phyloP scores from a whole-genome alignment of 768 basidiomycete genomes.

The Suillus plorans region DNA sequence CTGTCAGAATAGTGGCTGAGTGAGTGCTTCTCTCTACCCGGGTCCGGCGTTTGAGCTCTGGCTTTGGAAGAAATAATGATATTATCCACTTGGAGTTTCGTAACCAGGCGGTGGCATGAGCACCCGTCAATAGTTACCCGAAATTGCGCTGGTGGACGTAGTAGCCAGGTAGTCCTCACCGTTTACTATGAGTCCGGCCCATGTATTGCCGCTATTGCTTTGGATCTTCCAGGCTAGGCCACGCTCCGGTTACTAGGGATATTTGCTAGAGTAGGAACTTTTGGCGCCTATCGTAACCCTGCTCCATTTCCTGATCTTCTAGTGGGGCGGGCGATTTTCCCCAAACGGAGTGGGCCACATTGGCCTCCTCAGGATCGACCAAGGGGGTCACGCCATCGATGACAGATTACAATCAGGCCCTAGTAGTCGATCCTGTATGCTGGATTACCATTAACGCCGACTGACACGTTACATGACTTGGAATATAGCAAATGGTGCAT shows the following conservation, averaged over 20 bases:
- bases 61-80: background rate
- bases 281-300: background rate
- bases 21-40: background rate
- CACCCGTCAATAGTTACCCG: background rate
- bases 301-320: background rate
- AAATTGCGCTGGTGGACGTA: background rate
- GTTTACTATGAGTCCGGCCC: background rate
- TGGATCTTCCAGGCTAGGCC: background rate
- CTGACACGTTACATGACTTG: conserved; percentile 1
- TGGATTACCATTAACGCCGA: background rate
- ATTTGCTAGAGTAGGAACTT: background rate
- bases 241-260: background rate
- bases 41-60: background rate
- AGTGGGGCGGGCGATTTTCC: background rate
- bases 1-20: background rate
- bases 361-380: background rate
- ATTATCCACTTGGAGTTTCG: background rate
- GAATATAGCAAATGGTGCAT: background rate
- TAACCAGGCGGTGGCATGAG: background rate
- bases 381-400: background rate
- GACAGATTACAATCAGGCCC: no score
- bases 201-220: background rate
- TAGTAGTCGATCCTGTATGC: background rate
- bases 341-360: background rate
- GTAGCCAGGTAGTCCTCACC: background rate